A percentile compares a stretch with the other conserved stretches of the same genome.
Evolutionary conservation across 177 flowering plant genomes (phyloP).

Genomic region (Telopea speciosissima): DNA sequence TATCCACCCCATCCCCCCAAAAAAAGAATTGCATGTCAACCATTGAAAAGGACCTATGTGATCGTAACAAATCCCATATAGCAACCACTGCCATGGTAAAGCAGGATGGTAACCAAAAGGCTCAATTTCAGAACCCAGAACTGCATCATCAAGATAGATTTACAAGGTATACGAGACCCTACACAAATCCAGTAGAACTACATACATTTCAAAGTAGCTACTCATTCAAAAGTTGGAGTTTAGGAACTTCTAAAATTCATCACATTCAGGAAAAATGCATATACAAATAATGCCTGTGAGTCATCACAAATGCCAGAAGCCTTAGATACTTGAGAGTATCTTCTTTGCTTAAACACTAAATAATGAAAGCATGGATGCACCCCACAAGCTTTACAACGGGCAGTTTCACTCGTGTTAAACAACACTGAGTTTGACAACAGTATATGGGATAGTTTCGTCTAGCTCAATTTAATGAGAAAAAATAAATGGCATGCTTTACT

Average conservation of each 20-base stretch:
- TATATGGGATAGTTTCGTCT: neutral
- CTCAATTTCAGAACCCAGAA: neutral
- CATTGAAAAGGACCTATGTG: no score
- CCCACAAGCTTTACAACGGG: neutral
- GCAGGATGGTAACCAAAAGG: neutral
- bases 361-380: neutral
- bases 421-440: neutral
- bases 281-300: no score
- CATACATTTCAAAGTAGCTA: neutral
- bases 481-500: neutral
- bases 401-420: neutral
- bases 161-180: neutral
- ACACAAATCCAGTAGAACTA: neutral
- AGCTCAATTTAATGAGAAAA: neutral
- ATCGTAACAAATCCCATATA: no score
- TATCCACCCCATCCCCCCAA: no score
- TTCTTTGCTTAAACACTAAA: neutral
- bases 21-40: no score
- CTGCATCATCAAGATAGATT: neutral
- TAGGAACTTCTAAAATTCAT: neutral
- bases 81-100: no score
- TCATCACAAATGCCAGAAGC: neutral
- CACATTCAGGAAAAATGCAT: neutral
- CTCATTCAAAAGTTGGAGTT: neutral
- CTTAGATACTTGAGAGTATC: neutral